These are phyloP conservation scores for Tuber aestivum DNA, from an alignment of 495 filamentous ascomycete genomes.

Conservation along the genomic window DNA sequence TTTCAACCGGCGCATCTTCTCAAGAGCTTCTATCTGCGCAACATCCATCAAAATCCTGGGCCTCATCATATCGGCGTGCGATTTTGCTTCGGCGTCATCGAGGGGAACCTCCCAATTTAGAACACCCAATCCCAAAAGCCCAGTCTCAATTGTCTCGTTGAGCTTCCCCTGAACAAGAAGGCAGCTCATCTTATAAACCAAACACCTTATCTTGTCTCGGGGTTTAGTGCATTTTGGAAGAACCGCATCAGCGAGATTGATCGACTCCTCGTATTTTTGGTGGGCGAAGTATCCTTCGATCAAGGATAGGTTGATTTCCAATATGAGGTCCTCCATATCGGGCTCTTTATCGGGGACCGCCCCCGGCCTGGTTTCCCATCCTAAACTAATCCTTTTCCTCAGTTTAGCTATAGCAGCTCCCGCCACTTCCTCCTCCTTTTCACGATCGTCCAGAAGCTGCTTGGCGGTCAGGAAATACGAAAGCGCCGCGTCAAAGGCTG, in stretches of 20 bases:
- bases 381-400: slow-evolving; percentile 32
- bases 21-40: slow-evolving; percentile 37
- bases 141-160: slow-evolving; percentile 42
- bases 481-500: slow-evolving; percentile 41
- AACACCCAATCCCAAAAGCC: slow-evolving; percentile 36
- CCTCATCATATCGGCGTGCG: slow-evolving; percentile 39
- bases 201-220: slow-evolving; percentile 39
- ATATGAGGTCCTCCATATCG: slow-evolving; percentile 35
- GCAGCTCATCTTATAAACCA: slow-evolving; percentile 43
- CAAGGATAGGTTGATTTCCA: slow-evolving; percentile 41
- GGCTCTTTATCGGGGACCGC: slow-evolving; percentile 15
- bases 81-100: slow-evolving; percentile 36
- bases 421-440: slow-evolving; percentile 26
- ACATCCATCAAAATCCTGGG: slow-evolving; percentile 41
- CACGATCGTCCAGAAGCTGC: slow-evolving; percentile 34
- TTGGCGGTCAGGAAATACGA: slow-evolving; percentile 40
- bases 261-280: slow-evolving; percentile 40
- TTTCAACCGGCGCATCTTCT: slow-evolving; percentile 33
- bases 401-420: slow-evolving; percentile 23
- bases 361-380: slow-evolving; percentile 24
- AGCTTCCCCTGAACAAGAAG: slow-evolving; percentile 39
- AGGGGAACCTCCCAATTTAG: slow-evolving; percentile 42
- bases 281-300: slow-evolving; percentile 44
- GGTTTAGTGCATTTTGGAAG: slow-evolving; percentile 36
- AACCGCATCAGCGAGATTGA: slow-evolving; percentile 35